Base-by-base conservation (phyloP, 108 stramenopile species). In the Nitzschia palea region DNA sequence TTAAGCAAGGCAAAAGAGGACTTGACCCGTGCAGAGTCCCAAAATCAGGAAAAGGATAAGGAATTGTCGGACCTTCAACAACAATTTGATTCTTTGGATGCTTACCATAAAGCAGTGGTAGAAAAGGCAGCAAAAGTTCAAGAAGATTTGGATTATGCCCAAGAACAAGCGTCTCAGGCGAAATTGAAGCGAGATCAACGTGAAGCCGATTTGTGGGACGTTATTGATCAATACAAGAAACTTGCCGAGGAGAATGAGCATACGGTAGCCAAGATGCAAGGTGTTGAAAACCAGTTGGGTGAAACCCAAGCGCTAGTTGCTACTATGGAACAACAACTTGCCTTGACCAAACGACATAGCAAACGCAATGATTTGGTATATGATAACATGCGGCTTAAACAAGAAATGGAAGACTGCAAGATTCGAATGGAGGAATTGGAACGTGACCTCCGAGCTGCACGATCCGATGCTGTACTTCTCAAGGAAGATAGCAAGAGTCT, bases 141-240 rank as follows among this genome's bases (percentile, higher is more conserved):
- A 32, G 52, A 22, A 23, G 70, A 71, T 15, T 31, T 62, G 42
- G 51, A 62, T 30, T 33, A 40, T 28, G 27, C 61, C 5, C 22
- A 44, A 18, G 53, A n/a, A 37, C 28, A 62, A 32, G 44, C 60
- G 1, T n/a, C n/a, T 2, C 36, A 30, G 22, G 61, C 61, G 2
- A 45, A 44, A 40, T 37, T 55, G 4, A 62, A 62, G 31, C 48
- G 28, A 0, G 33, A 20, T 32, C n/a, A 37, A 12, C 50, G 70
- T 36, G 60, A 62, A 14, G n/a, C 34, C 1, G 59, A 62, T 14
- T 26, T 71, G 20, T 34, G 40, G 42, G 56, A 54, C 18, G 70
- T 62, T 3, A 71, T 71, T 32, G 70, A 25, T 9, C 70, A 62
- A 44, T 71, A 62, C 70, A 71, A 71, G 33, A 51, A 18, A 8